These are phyloP conservation scores for Sequoia sempervirens DNA, from an alignment of 75 land plant genomes.

Conservation along the genomic window DNA sequence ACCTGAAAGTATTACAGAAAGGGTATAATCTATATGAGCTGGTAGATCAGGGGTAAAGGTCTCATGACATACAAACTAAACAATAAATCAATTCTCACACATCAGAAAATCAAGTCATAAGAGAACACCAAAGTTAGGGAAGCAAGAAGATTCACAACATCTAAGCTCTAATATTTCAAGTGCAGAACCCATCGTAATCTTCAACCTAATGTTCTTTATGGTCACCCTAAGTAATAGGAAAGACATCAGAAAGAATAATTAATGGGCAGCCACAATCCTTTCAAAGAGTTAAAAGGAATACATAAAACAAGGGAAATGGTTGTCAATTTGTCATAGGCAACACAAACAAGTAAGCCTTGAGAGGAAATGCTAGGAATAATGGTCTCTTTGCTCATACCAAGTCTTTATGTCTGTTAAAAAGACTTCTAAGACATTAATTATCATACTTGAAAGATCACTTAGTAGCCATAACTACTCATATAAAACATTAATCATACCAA, in stretches of 20 bases:
- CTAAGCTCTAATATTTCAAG: not conserved
- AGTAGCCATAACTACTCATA: no score
- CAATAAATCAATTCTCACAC: not conserved
- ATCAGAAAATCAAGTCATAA: conserved; percentile 1
- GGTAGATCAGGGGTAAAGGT: not conserved
- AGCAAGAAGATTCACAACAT: not conserved
- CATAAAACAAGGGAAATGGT: not conserved
- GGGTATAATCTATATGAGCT: not conserved
- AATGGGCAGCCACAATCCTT: not conserved
- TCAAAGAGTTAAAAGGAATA: not conserved
- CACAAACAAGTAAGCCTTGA: not conserved
- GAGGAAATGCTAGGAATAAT: not conserved
- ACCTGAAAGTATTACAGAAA: conserved; percentile 30
- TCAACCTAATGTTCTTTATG: not conserved
- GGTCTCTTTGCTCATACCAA: not conserved
- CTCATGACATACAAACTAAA: not conserved
- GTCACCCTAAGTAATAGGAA: not conserved
- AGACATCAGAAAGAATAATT: not conserved
- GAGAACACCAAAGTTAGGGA: not conserved
- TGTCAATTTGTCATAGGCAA: not conserved
- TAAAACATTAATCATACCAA: not conserved
- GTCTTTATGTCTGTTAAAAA: no score
- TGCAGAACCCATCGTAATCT: not conserved
- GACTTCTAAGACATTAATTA: no score
- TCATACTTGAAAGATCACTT: no score